phyloP scores from a whole-genome alignment of 306 rosid genomes.

The Dalbergia cochinchinensis region DNA sequence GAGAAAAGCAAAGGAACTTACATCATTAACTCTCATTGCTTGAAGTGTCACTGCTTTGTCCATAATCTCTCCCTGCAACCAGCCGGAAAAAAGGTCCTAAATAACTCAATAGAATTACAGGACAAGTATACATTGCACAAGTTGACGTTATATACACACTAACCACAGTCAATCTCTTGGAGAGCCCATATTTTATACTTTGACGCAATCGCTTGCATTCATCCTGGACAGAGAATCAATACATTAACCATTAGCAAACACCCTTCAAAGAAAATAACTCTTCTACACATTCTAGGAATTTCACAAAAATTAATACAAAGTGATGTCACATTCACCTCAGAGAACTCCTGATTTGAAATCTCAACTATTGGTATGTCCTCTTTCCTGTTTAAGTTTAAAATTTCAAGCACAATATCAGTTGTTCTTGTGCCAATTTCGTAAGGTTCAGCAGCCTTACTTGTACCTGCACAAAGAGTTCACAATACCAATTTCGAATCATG shows the following conservation, averaged over 20 bases:
- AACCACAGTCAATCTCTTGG: slow-evolving; percentile 84
- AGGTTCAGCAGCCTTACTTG: slow-evolving; percentile 72
- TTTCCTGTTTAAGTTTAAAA: slow-evolving; percentile 82
- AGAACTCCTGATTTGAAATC: slow-evolving; percentile 87
- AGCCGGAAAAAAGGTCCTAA: slow-evolving; percentile 41
- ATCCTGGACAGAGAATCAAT: slow-evolving; percentile 63
- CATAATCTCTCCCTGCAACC: slow-evolving; percentile 80
- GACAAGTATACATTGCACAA: slow-evolving; percentile 22
- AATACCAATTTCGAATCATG: slow-evolving; percentile 38
- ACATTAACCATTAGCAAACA: slow-evolving; percentile 45
- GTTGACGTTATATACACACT: slow-evolving; percentile 52
- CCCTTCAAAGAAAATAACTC: slow-evolving; percentile 17
- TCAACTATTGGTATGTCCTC: slow-evolving; percentile 78
- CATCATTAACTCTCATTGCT: slow-evolving; percentile 80
- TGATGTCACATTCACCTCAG: slow-evolving; percentile 67
- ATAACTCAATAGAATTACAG: slow-evolving; percentile 36
- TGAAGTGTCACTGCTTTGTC: slow-evolving; percentile 76
- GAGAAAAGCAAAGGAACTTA: slow-evolving; percentile 51
- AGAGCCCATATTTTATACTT: slow-evolving; percentile 82
- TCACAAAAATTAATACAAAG: slow-evolving; percentile 20
- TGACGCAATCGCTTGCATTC: slow-evolving; percentile 84
- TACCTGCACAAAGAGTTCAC: slow-evolving; percentile 69
- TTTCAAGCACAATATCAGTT: slow-evolving; percentile 79
- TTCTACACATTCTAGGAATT: slow-evolving; percentile 23
- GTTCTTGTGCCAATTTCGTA: slow-evolving; percentile 74